A percentile compares a stretch with the other conserved stretches of the same genome.
Evolutionary conservation across 306 rosid species (phyloP).

Genomic region (Medicago ruthenica): DNA sequence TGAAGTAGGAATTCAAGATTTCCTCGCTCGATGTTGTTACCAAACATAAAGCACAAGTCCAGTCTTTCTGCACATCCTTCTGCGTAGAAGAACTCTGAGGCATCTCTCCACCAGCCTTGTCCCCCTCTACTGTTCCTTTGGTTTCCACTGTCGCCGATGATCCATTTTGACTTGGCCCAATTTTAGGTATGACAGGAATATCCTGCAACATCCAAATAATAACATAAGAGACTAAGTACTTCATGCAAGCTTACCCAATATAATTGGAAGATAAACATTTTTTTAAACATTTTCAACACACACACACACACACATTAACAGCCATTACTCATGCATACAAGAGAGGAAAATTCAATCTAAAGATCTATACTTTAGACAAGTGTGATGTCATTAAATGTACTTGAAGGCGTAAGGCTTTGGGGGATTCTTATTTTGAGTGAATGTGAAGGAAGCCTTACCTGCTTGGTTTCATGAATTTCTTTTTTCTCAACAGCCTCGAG

Average conservation of each 20-base stretch:
- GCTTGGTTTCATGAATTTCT: not conserved
- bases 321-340: not conserved
- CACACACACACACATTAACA: not conserved
- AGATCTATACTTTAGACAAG: not conserved
- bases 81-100: constrained; percentile 27
- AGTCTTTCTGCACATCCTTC: constrained; percentile 50
- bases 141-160: constrained; percentile 13
- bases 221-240: constrained; percentile 19
- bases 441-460: not conserved
- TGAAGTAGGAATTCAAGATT: constrained; percentile 32
- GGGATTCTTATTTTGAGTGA: not conserved
- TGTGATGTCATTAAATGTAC: not conserved
- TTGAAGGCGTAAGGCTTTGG: not conserved
- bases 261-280: not conserved
- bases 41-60: constrained; percentile 57
- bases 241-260: not conserved
- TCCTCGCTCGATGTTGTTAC: constrained; percentile 37
- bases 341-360: not conserved
- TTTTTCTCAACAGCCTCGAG: not conserved
- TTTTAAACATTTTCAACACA: not conserved
- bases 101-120: constrained; percentile 29
- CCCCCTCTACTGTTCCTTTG: not conserved
- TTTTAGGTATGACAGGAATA: constrained; percentile 14
- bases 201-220: constrained; percentile 45
- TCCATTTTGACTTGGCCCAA: constrained; percentile 28